Evolutionary conservation across 768 basidiomycete genomes (phyloP).

Genomic region (Mycena chlorophos): DNA sequence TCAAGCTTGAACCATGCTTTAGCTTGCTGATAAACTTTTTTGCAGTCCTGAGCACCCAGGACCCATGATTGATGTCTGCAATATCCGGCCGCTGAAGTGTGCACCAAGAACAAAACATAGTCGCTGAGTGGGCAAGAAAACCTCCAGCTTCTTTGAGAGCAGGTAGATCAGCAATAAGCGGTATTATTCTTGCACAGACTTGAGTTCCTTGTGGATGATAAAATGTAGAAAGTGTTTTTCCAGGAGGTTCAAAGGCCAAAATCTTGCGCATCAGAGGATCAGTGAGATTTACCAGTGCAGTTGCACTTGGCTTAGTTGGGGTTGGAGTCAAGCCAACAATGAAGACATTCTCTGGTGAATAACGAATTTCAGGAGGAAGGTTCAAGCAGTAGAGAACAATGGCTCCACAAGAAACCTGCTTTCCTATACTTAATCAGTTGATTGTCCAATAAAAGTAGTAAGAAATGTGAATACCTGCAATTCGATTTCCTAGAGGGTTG

Average conservation of each 20-base stretch:
- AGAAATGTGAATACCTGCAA: slow-evolving; percentile 12
- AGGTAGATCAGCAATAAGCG: slow-evolving; percentile 21
- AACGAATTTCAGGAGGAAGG: slow-evolving; percentile 26
- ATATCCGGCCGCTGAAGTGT: slow-evolving; percentile 5
- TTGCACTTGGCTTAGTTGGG: slow-evolving; percentile 24
- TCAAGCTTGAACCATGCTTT: slow-evolving; percentile 15
- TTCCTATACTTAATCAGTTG: slow-evolving; percentile 1
- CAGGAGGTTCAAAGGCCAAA: slow-evolving; percentile 7
- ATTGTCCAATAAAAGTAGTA: background rate
- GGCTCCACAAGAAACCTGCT: slow-evolving; percentile 18
- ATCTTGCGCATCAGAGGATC: slow-evolving; percentile 12
- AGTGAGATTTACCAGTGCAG: slow-evolving; percentile 9
- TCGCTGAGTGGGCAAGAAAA: slow-evolving; percentile 14
- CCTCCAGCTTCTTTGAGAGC: slow-evolving; percentile 21
- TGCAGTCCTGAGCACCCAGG: slow-evolving; percentile 16
- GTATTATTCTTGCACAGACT: slow-evolving; percentile 16
- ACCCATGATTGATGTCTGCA: slow-evolving; percentile 10
- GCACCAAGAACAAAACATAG: slow-evolving; percentile 25
- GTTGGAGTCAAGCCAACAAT: slow-evolving; percentile 30
- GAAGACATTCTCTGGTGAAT: slow-evolving; percentile 29
- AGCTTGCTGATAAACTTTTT: slow-evolving; percentile 16
- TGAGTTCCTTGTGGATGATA: slow-evolving; percentile 19
- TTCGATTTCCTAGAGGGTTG: slow-evolving; percentile 26
- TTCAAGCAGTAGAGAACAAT: slow-evolving; percentile 29
- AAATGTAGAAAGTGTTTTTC: slow-evolving; percentile 11